Evolutionary conservation across 331 rosid species (phyloP).

Genomic region (Quercus tomentella): DNA sequence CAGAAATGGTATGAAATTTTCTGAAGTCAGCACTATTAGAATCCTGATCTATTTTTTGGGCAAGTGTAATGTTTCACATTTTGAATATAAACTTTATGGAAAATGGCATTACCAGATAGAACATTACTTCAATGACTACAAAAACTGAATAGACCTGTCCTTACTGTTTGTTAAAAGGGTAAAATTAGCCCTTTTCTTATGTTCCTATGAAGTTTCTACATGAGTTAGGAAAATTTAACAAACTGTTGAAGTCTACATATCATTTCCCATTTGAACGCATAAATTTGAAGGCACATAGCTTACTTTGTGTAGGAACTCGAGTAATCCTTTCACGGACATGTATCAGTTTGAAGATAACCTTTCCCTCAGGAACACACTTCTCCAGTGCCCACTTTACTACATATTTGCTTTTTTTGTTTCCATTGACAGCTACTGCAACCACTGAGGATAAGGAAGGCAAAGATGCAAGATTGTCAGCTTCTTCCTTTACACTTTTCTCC

Average conservation of each 20-base stretch:
- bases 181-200: neutral
- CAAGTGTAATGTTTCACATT: neutral
- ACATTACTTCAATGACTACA: neutral
- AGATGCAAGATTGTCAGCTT: conserved; percentile 14
- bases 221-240: neutral
- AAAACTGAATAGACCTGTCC: neutral
- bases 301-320: conserved; percentile 80
- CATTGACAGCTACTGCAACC: conserved; percentile 82
- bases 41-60: conserved; percentile 1
- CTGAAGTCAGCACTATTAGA: neutral
- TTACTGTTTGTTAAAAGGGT: neutral
- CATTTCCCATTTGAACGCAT: neutral
- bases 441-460: conserved; percentile 27
- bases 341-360: conserved; percentile 57
- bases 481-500: conserved; percentile 35
- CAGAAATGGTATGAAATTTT: neutral
- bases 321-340: conserved; percentile 60
- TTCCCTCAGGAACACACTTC: conserved; percentile 78
- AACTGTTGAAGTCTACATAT: neutral
- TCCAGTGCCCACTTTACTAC: conserved; percentile 80
- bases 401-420: conserved; percentile 70
- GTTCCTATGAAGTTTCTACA: neutral
- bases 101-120: no score
- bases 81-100: no score
- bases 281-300: conserved; percentile 24